Percentiles rank a stretch among this genome's conserved stretches.
Conservation (phyloP, 1,284 basidiomycete genomes). For the Irpex sp. region DNA sequence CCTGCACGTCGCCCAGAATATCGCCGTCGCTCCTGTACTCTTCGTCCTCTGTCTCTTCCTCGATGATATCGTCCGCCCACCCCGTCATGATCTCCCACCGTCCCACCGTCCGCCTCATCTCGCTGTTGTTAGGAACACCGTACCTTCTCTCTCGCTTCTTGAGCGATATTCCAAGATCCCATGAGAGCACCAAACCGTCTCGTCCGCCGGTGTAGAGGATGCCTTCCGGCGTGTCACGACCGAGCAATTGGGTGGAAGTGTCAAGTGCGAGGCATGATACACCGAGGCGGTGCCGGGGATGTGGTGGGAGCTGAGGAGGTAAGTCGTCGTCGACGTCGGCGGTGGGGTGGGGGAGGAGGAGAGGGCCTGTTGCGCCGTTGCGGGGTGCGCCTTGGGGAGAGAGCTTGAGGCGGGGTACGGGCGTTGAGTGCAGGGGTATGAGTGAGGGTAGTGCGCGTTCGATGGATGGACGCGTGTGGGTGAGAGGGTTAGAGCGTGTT, state of each 20-base stretch:
- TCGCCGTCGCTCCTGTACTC: constrained; percentile 62
- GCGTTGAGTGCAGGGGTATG: constrained; percentile 67
- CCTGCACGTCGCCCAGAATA: constrained; percentile 68
- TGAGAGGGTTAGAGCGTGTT: too few relatives aligned
- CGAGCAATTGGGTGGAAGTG: constrained; percentile 71
- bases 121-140: constrained; percentile 22
- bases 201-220: constrained; percentile 39
- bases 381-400: too few relatives aligned
- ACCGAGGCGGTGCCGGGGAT: constrained; percentile 85
- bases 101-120: constrained; percentile 20
- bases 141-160: constrained; percentile 36
- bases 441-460: constrained; percentile 24
- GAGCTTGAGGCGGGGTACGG: constrained; percentile 66
- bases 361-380: constrained; percentile 41
- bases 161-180: constrained; percentile 83
- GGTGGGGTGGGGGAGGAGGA: constrained; percentile 48
- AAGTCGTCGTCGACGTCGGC: constrained; percentile 26
- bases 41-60: constrained; percentile 57
- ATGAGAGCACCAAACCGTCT: constrained; percentile 89
- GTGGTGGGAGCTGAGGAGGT: constrained; percentile 29
- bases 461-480: too few relatives aligned
- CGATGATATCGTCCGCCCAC: constrained; percentile 70
- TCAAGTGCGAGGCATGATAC: constrained; percentile 87
- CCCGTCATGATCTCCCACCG: constrained; percentile 76
- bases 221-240: constrained; percentile 68